A percentile compares a stretch with the other conserved stretches of the same genome.
phyloP scores from a whole-genome alignment of 2,329 filamentous ascomycete genomes.

The Bipolaris gigantea region DNA sequence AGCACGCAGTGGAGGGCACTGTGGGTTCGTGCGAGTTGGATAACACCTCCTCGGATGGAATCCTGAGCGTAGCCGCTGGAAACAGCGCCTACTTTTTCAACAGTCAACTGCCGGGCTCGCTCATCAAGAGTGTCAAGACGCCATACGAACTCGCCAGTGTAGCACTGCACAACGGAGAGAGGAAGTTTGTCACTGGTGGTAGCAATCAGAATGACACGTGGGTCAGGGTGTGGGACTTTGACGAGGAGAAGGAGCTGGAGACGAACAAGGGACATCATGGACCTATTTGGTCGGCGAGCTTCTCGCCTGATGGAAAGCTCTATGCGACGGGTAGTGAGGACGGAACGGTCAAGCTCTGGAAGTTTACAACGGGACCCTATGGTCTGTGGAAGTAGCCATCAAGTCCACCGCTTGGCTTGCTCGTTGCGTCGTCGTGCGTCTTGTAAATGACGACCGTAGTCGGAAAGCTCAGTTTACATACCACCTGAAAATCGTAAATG shows the following conservation, averaged over 20 bases:
- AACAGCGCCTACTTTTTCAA: slow-evolving; percentile 94
- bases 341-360: slow-evolving; percentile 93
- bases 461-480: no score
- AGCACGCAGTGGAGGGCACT: slow-evolving; percentile 77
- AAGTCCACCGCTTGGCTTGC: background rate
- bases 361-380: slow-evolving; percentile 66
- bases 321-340: slow-evolving; percentile 97
- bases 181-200: slow-evolving; percentile 86
- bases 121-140: slow-evolving; percentile 79
- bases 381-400: slow-evolving; percentile 61
- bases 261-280: slow-evolving; percentile 96
- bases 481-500: slow-evolving; percentile 4
- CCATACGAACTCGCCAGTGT: slow-evolving; percentile 89
- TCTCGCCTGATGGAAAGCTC: slow-evolving; percentile 91
- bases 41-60: slow-evolving; percentile 65
- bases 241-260: slow-evolving; percentile 80
- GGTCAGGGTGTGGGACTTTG: slow-evolving; percentile 92
- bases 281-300: slow-evolving; percentile 93
- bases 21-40: slow-evolving; percentile 88
- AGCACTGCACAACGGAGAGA: slow-evolving; percentile 77
- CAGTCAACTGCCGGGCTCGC: slow-evolving; percentile 65
- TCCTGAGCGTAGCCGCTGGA: slow-evolving; percentile 89
- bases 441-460: background rate
- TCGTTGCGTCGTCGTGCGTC: background rate
- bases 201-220: slow-evolving; percentile 79